Conservation (phyloP, 2,329 filamentous ascomycete species). For the Epichloe baconii region DNA sequence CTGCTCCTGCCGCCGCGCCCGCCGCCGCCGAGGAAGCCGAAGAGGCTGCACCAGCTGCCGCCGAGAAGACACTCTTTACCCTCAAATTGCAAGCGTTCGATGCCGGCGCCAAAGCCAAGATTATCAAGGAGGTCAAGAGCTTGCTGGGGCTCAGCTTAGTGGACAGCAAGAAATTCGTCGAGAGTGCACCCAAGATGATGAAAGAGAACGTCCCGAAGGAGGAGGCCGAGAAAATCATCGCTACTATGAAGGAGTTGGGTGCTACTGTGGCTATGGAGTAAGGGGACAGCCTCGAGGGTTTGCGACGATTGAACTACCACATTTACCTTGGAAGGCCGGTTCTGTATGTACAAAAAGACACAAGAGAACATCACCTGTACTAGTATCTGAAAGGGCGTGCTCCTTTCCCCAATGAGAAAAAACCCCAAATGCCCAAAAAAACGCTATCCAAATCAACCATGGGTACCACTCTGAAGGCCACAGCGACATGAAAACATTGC, state of each 20-base stretch:
- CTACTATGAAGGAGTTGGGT: conserved; percentile 84
- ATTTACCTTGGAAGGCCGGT: conserved; percentile 19
- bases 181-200: conserved; percentile 95
- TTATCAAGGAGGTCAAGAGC: conserved; percentile 99
- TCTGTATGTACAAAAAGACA: conserved; percentile 25
- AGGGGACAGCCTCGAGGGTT: conserved; percentile 11
- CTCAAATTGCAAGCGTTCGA: conserved; percentile 90
- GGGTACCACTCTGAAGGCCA: not conserved
- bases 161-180: conserved; percentile 99
- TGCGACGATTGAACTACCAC: conserved; percentile 10
- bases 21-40: conserved; percentile 68
- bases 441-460: not conserved
- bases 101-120: conserved; percentile 81
- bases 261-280: conserved; percentile 88
- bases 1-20: conserved; percentile 46
- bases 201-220: conserved; percentile 99
- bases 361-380: conserved; percentile 17
- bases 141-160: conserved; percentile 91
- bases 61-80: conserved; percentile 96
- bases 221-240: conserved; percentile 96
- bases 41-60: conserved; percentile 73
- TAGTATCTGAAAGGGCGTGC: conserved; percentile 18
- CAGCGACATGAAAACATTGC: not conserved
- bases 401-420: not conserved
- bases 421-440: not conserved